Evolutionary conservation across 495 filamentous ascomycete genomes (phyloP).

Genomic region (Annulohypoxylon maeteangense): DNA sequence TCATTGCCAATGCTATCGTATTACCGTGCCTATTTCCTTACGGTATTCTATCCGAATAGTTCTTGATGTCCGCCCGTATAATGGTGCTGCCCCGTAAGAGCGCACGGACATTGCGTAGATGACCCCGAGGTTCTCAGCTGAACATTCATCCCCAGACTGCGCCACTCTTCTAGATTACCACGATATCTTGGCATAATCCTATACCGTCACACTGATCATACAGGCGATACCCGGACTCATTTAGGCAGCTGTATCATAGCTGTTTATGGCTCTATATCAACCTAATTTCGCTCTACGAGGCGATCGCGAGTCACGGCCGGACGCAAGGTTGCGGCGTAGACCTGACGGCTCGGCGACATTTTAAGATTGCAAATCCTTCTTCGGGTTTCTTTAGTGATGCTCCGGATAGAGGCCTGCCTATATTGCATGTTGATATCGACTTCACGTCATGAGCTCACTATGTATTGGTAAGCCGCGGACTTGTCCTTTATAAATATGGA

Average conservation of each 20-base stretch:
- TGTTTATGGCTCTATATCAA: not conserved
- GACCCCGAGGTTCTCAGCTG: not conserved
- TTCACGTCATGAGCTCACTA: not conserved
- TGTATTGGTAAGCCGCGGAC: not conserved
- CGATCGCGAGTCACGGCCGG: not conserved
- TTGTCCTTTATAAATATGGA: not conserved
- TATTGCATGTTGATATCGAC: not conserved
- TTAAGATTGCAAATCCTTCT: not conserved
- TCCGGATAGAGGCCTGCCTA: not conserved
- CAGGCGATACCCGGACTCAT: not conserved
- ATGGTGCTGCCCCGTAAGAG: not conserved
- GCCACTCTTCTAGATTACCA: constrained; percentile 20
- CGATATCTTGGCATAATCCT: not conserved
- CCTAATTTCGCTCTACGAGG: not conserved
- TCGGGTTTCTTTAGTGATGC: not conserved
- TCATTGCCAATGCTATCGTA: not conserved
- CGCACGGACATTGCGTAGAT: not conserved
- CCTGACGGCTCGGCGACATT: not conserved
- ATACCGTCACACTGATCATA: not conserved
- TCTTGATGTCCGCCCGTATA: not conserved
- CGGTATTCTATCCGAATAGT: not conserved
- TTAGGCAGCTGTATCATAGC: constrained; percentile 2
- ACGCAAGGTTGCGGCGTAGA: constrained; percentile 13
- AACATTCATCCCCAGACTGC: not conserved
- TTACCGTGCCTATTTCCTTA: not conserved